Evolutionary conservation across 73 alveolate genomes (phyloP).

Genomic region (Tetrahymena malaccensis): DNA sequence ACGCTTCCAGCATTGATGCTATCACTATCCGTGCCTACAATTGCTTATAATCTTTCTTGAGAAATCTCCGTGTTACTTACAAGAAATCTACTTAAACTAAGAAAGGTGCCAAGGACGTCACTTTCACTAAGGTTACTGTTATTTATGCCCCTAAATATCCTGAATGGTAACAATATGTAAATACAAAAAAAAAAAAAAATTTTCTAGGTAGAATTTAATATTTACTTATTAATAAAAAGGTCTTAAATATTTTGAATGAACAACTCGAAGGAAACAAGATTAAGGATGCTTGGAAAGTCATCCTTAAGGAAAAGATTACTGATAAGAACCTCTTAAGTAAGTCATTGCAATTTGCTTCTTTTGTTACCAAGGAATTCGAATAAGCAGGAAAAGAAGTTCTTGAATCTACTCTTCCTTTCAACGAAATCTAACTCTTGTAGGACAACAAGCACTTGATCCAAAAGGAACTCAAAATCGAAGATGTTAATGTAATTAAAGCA

Average conservation of each 20-base stretch:
- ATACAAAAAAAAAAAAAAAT: background rate
- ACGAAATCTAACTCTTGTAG: slow-evolving; percentile 46
- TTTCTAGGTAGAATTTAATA: background rate
- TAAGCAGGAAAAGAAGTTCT: slow-evolving; percentile 70
- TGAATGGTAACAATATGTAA: slow-evolving; percentile 30
- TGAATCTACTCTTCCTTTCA: slow-evolving; percentile 60
- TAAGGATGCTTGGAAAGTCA: background rate
- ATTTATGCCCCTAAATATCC: slow-evolving; percentile 38
- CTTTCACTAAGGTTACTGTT: slow-evolving; percentile 1
- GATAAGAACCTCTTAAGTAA: background rate
- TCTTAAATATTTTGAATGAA: background rate
- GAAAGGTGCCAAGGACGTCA: slow-evolving; percentile 13
- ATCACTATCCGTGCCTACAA: slow-evolving; percentile 43
- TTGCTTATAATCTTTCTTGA: slow-evolving; percentile 51
- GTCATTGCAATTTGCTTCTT: slow-evolving; percentile 53
- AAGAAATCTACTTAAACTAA: slow-evolving; percentile 56
- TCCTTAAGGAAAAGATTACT: background rate
- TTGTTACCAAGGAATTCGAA: slow-evolving; percentile 43
- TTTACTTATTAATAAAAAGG: background rate
- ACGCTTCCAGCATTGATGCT: slow-evolving; percentile 54
- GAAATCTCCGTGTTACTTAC: slow-evolving; percentile 55
- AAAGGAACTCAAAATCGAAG: background rate
- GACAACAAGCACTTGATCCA: slow-evolving; percentile 9
- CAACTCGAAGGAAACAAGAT: background rate
- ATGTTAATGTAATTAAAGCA: background rate